Base-by-base conservation (phyloP, 257 asterid genomes). In the Lycium barbarum region DNA sequence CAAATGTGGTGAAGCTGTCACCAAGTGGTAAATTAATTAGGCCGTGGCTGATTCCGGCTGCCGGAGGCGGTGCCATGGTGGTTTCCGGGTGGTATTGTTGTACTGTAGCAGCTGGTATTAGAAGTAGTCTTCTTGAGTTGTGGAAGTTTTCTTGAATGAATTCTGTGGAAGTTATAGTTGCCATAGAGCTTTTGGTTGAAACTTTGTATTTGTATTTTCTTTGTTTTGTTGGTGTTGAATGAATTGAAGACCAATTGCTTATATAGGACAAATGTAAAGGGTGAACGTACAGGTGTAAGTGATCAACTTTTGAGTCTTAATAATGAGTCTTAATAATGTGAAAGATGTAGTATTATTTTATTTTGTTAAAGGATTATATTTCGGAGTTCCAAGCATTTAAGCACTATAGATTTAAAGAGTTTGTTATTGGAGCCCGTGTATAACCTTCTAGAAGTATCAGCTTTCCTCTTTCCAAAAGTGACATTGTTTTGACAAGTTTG, bases 51-150 rank as follows among this genome's bases (percentile, higher is more conserved):
- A 76, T 51, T 51, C 62, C 43, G 22, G 63, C 47, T 3, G 45
- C 82, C 47, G 63, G 14, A 13, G 82, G 63, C 1, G 47, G 26
- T 0, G 63, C 26, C 63, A 76, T 26, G 63, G 82, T 51, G 62
- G 26, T 0, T 13, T 76, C 47, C 9, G 22, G 15, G 8, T 7
- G 55, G 55, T 51, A 51, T 51, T 51, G 45, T 40, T 40, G 4
- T 40, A 40, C 45, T 40, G 45, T 40, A 40, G 45, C 45, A 40
- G 5, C 4, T 40, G 45, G 45, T 40, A 40, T 40, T 40, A 40
- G 45, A 26, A 76, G 82, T 7, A 76, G 40, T 26, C 82, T 76
- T 76, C 82, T 76, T 76, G 82, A 51, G 13, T 76, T 51, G 63
- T 76, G 63, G 26, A 51, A 22, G 47, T 51, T 76, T 51, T 76